Evolutionary conservation across 129 eudicot genomes (phyloP).

Genomic region (Dittrichia graveolens): DNA sequence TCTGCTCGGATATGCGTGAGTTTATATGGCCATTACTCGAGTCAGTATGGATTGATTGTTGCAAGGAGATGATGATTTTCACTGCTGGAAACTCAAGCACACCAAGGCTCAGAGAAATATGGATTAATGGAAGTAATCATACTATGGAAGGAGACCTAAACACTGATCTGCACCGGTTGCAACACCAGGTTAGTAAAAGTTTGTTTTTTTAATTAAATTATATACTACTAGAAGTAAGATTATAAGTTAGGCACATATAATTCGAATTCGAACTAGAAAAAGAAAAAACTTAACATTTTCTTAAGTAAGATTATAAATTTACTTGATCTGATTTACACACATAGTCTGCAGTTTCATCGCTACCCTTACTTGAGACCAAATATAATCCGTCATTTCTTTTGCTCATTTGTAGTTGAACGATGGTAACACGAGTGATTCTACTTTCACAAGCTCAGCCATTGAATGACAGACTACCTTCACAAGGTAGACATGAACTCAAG

Average conservation of each 20-base stretch:
- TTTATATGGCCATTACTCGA: constrained; percentile 32
- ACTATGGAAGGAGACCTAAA: constrained; percentile 25
- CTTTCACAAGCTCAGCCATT: constrained; percentile 26
- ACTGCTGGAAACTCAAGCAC: constrained; percentile 30
- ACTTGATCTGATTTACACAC: too few species aligned
- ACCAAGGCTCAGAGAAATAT: constrained; percentile 21
- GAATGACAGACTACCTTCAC: constrained; percentile 17
- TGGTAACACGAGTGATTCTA: constrained; percentile 27
- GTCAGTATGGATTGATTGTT: constrained; percentile 29
- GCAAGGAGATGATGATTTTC: constrained; percentile 33
- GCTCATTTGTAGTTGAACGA: constrained; percentile 21
- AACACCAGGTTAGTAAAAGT: constrained; percentile 25
- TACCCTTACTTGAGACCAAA: too few species aligned
- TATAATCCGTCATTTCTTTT: background rate
- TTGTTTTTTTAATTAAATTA: too few species aligned
- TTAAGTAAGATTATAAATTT: too few species aligned
- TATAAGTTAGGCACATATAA: too few species aligned
- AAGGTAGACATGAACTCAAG: too few species aligned
- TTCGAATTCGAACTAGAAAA: too few species aligned
- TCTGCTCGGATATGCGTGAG: background rate
- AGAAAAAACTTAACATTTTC: too few species aligned
- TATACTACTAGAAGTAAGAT: too few species aligned
- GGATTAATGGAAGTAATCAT: constrained; percentile 25
- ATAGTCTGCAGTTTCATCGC: too few species aligned
- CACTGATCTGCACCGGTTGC: constrained; percentile 9